Conservation (phyloP, 2,329 filamentous ascomycete genomes). For the Ophiostoma sp. region DNA sequence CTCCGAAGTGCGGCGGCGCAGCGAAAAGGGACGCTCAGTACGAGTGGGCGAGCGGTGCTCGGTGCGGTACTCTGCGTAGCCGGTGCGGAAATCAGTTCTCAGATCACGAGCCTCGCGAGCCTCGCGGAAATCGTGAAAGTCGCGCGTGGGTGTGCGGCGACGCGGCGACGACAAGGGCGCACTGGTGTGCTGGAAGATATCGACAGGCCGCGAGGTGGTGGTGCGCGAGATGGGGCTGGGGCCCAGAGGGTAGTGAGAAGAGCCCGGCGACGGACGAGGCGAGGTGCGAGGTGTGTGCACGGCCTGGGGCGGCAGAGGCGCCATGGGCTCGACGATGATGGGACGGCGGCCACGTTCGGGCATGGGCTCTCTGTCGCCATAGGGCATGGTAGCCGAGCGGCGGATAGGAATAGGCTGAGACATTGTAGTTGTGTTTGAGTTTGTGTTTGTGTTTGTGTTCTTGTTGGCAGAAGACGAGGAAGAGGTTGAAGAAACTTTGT, state of each 20-base stretch:
- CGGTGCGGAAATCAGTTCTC: neutral
- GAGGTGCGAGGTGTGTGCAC: constrained; percentile 16
- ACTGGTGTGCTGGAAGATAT: constrained; percentile 11
- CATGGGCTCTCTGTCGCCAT: constrained; percentile 26
- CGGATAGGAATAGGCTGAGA: constrained; percentile 29
- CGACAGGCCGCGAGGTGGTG: constrained; percentile 8
- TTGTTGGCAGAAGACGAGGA: neutral
- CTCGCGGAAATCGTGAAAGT: neutral
- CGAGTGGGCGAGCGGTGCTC: constrained; percentile 5
- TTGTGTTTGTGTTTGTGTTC: constrained; percentile 18
- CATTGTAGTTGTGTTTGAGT: constrained; percentile 23
- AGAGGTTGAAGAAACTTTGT: constrained; percentile 22
- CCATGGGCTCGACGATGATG: constrained; percentile 27
- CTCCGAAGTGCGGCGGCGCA: constrained; percentile 3
- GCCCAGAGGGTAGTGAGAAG: constrained; percentile 8
- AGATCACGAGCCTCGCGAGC: constrained; percentile 9
- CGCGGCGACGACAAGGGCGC: neutral
- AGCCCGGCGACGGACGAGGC: constrained; percentile 6
- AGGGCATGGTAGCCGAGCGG: constrained; percentile 30
- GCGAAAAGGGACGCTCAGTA: neutral
- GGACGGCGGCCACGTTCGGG: constrained; percentile 28
- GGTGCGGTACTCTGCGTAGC: neutral
- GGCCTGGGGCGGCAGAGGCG: constrained; percentile 19
- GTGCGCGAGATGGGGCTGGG: neutral
- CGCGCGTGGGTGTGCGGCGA: constrained; percentile 1